Base-by-base conservation (phyloP, 1,139 yeast species). In the Yamadazyma buinensis region DNA sequence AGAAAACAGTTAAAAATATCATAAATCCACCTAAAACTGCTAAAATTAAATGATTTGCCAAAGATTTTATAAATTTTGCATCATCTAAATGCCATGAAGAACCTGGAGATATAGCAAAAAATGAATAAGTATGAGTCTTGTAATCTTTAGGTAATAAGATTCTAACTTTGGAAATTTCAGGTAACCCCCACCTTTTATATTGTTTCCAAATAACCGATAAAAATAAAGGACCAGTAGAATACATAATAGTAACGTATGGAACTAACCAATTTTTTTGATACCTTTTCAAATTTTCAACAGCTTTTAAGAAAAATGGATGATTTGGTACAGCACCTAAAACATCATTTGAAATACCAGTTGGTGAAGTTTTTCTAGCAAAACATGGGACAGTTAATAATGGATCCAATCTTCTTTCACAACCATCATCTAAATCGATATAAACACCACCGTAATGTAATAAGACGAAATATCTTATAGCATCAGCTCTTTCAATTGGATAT, bases 191-290 rank as follows among this genome's bases (percentile, higher is more conserved):
- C 46, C 95, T 72, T 58, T 81, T 83, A 60, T 84, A 88, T 49
- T 82, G 87, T 57, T 85, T 83, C 92, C 95, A 84, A 47, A 88
- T 72, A 29, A 86, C 90, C 11, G 94, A 82, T 30, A 88, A 67
- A 54, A 86, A 87, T 40, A 88, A 63, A 1, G 97, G 97, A 4
- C 97, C 97, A 1, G 97, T 90, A 12, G 95, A 80, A 52, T 78
- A 84, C 96, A 88, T 88, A 56, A 88, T 87, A 26, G 97, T 88
- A 41, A 88, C 67, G 60, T 88, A 88, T 12, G 97, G 95, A 18
- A 86, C 77, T 29, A 80, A 58, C 86, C 92, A 85, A 55, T 83
- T 81, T 40, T 72, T 67, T 49, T 83, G 72, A 58, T 84, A 87
- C 34, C 59, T 67, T 44, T 77, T 60, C 42, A 88, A 67, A 36